Evolutionary conservation across 345 rosid species (phyloP).

Genomic region (Pseudoturritis turrita): DNA sequence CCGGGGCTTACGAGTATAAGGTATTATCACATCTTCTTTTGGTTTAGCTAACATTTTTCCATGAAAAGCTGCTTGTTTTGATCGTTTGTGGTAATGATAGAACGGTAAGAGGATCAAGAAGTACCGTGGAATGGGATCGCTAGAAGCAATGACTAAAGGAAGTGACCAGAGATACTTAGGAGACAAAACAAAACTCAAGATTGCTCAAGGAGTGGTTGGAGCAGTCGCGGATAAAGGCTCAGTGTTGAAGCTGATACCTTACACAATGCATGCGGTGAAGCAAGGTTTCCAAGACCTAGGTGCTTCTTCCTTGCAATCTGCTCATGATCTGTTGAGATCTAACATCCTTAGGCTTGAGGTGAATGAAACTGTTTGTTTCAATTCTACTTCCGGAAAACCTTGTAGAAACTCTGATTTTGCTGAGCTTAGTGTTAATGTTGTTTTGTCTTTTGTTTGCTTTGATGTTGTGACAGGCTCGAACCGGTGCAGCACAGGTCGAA

Average conservation of each 20-base stretch:
- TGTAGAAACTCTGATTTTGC: background rate
- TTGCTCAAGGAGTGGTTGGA: conserved; percentile 99
- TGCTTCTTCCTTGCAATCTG: conserved; percentile 66
- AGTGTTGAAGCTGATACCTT: conserved; percentile 70
- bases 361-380: background rate
- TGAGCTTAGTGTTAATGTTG: background rate
- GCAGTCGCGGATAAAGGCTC: conserved; percentile 97
- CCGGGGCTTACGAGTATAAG: conserved; percentile 64
- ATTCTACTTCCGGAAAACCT: background rate
- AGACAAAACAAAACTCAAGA: conserved; percentile 73
- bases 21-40: conserved; percentile 32
- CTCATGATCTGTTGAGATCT: conserved; percentile 74
- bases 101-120: conserved; percentile 59
- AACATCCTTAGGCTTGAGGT: conserved; percentile 82
- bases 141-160: conserved; percentile 97
- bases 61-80: background rate
- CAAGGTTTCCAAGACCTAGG: conserved; percentile 99
- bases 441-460: conserved; percentile 2
- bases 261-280: conserved; percentile 94
- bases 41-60: background rate
- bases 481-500: conserved; percentile 91
- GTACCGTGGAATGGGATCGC: conserved; percentile 96
- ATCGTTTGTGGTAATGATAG: conserved; percentile 32
- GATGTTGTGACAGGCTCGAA: conserved; percentile 51
- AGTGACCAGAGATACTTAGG: conserved; percentile 93